A percentile compares a stretch with the other conserved stretches of the same genome.
Evolutionary conservation across 2,329 filamentous ascomycete genomes (phyloP).

Genomic region (Sporothrix variecibatus): DNA sequence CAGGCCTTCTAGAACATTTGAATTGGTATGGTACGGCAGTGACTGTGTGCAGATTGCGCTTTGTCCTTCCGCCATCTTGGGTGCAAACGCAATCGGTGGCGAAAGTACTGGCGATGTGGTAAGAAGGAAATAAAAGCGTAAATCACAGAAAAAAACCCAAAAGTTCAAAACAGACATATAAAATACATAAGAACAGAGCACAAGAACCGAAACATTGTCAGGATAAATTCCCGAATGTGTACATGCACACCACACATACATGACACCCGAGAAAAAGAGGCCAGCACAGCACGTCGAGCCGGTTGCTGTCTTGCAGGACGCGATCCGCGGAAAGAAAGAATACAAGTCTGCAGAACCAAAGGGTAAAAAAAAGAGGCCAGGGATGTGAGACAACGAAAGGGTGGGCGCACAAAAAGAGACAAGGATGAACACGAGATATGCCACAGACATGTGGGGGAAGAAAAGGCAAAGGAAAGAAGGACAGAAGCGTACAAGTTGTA

Average conservation of each 20-base stretch:
- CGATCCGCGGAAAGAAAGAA: not conserved
- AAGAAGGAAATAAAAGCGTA: not conserved
- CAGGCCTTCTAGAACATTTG: slow-evolving; percentile 20
- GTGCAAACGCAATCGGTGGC: not conserved
- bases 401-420: slow-evolving; percentile 13
- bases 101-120: not conserved
- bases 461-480: not conserved
- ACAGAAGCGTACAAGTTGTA: not conserved
- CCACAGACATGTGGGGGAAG: slow-evolving; percentile 15
- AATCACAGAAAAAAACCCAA: not conserved
- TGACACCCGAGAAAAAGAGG: not conserved
- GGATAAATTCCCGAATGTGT: slow-evolving; percentile 14
- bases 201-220: slow-evolving; percentile 11
- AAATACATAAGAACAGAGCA: not conserved
- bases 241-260: not conserved
- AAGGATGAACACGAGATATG: slow-evolving; percentile 26
- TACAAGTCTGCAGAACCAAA: not conserved
- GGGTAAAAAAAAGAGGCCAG: not conserved
- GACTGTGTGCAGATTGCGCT: slow-evolving; percentile 12
- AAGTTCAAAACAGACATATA: not conserved
- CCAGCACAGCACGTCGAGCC: not conserved
- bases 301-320: slow-evolving; percentile 10
- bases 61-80: slow-evolving; percentile 1
- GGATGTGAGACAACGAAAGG: slow-evolving; percentile 4
- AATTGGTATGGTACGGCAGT: slow-evolving; percentile 12